Evolutionary conservation across 208 protist genomes (phyloP).

Genomic region (Trypanosoma melophagium): DNA sequence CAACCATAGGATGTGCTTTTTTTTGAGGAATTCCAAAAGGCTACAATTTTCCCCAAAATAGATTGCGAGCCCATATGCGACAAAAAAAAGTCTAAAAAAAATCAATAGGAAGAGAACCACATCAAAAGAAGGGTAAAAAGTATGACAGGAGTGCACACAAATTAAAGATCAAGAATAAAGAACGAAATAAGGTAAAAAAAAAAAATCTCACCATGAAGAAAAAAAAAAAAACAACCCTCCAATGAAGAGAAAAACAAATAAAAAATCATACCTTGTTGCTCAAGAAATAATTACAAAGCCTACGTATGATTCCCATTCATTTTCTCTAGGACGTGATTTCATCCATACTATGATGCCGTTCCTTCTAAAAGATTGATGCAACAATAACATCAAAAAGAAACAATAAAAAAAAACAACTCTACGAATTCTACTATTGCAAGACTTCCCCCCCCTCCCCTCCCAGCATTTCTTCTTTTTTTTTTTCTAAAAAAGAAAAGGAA

Average conservation of each 20-base stretch:
- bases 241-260: neutral
- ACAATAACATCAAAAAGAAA: too few species aligned
- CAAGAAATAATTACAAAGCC: too few species aligned
- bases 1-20: constrained; percentile 16
- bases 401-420: too few species aligned
- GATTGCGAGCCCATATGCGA: constrained; percentile 2
- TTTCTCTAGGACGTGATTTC: too few species aligned
- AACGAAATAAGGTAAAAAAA: neutral
- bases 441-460: too few species aligned
- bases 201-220: neutral
- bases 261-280: neutral
- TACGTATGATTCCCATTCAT: too few species aligned
- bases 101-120: constrained; percentile 2
- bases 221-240: neutral
- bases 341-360: too few species aligned
- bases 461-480: too few species aligned
- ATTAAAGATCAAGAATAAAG: constrained; percentile 21
- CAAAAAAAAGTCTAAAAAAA: constrained; percentile 14
- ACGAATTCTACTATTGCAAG: too few species aligned
- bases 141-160: too few species aligned
- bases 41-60: constrained; percentile 17
- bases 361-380: too few species aligned
- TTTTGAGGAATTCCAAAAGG: constrained; percentile 5
- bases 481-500: too few species aligned
- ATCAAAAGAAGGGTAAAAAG: constrained; percentile 11